A percentile compares a stretch with the other conserved stretches of the same genome.
phyloP scores from a whole-genome alignment of 768 basidiomycete genomes.

The Tulasnella sp. region DNA sequence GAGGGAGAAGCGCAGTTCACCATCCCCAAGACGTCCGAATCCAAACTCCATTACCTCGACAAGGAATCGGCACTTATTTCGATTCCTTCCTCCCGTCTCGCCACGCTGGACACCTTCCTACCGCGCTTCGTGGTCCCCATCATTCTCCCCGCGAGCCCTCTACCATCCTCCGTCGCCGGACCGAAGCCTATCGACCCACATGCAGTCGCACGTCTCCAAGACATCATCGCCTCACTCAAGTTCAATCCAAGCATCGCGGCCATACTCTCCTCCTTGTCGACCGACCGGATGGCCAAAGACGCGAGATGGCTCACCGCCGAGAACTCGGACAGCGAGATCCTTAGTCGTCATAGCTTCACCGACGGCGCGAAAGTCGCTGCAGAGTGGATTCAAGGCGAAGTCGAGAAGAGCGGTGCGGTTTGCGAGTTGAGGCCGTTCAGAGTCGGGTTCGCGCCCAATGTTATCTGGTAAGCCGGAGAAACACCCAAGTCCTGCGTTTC shows the following conservation, averaged over 20 bases:
- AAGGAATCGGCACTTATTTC: slow-evolving; percentile 19
- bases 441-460: slow-evolving; percentile 69
- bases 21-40: not conserved
- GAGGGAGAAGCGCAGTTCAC: not conserved
- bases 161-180: slow-evolving; percentile 14
- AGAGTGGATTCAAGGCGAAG: slow-evolving; percentile 56
- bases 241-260: slow-evolving; percentile 61
- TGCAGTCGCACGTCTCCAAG: slow-evolving; percentile 43
- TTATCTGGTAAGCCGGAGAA: slow-evolving; percentile 63
- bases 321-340: slow-evolving; percentile 54
- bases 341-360: slow-evolving; percentile 75
- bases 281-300: slow-evolving; percentile 54
- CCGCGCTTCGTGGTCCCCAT: slow-evolving; percentile 65
- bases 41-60: not conserved
- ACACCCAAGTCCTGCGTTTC: too few relatives aligned
- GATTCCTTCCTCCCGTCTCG: slow-evolving; percentile 19
- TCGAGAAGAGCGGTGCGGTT: slow-evolving; percentile 63
- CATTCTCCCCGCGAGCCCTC: slow-evolving; percentile 38
- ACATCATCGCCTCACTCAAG: slow-evolving; percentile 44
- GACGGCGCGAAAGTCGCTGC: slow-evolving; percentile 54
- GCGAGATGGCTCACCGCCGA: slow-evolving; percentile 81
- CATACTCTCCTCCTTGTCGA: slow-evolving; percentile 56
- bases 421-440: slow-evolving; percentile 61
- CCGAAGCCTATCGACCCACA: slow-evolving; percentile 43
- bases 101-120: slow-evolving; percentile 44